A percentile compares a stretch with the other conserved stretches of the same genome.
These are phyloP conservation scores for Daedaleopsis nitida DNA, from an alignment of 768 basidiomycete genomes.

Conservation along the genomic window DNA sequence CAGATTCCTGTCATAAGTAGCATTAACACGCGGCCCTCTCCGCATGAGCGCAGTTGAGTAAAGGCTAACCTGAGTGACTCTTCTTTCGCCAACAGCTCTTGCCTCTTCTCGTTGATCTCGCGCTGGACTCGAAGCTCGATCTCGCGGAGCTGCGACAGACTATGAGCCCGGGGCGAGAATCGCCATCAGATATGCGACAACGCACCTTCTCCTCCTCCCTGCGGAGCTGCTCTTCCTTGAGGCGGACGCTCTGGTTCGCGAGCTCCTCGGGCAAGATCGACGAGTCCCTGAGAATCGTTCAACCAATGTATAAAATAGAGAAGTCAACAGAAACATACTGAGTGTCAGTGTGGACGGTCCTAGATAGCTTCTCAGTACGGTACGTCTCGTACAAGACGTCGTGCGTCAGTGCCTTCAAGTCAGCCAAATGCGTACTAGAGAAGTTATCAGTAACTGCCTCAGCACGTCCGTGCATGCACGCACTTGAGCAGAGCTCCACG, in stretches of 20 bases:
- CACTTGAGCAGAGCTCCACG: slow-evolving; percentile 90
- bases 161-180: neutral
- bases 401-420: slow-evolving; percentile 92
- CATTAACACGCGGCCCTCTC: slow-evolving; percentile 3
- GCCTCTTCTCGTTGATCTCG: slow-evolving; percentile 96
- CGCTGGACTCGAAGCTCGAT: slow-evolving; percentile 97
- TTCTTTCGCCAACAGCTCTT: slow-evolving; percentile 95
- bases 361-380: slow-evolving; percentile 95
- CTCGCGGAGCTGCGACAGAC: slow-evolving; percentile 74
- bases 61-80: slow-evolving; percentile 78
- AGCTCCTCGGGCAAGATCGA: slow-evolving; percentile 96
- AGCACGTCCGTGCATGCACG: slow-evolving; percentile 23
- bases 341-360: slow-evolving; percentile 81
- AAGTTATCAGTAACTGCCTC: slow-evolving; percentile 1
- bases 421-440: slow-evolving; percentile 85
- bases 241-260: slow-evolving; percentile 92
- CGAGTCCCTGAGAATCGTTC: slow-evolving; percentile 56
- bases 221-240: slow-evolving; percentile 98
- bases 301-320: slow-evolving; percentile 27
- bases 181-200: slow-evolving; percentile 11
- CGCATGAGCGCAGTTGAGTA: slow-evolving; percentile 10
- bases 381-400: slow-evolving; percentile 96
- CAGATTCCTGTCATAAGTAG: slow-evolving; percentile 60
- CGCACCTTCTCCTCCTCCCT: slow-evolving; percentile 92
- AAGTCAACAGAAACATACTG: slow-evolving; percentile 47